These are phyloP conservation scores for Kuraishia ogatae DNA, from an alignment of 805 yeast genomes.

Conservation along the genomic window DNA sequence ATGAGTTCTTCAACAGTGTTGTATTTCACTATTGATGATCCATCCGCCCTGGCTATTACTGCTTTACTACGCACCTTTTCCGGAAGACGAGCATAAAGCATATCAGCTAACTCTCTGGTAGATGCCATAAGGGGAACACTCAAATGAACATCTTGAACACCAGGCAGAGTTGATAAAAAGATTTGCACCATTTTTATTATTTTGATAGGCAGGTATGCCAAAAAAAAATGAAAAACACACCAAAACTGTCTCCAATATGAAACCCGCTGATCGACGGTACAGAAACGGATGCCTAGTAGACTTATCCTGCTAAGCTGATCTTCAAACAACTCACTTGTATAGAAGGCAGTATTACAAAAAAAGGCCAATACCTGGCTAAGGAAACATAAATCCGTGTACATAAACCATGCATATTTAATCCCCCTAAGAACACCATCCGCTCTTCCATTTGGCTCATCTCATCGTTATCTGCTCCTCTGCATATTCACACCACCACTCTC, in stretches of 20 bases:
- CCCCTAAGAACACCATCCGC: no score
- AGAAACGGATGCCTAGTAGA: no score
- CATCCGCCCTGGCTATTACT: slow-evolving; percentile 9
- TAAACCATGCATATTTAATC: no score
- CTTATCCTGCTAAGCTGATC: no score
- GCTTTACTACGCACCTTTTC: slow-evolving; percentile 5
- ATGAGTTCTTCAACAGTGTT: slow-evolving; percentile 2
- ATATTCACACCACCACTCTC: no score
- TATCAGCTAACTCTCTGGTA: slow-evolving; percentile 1
- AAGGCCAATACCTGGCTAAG: no score
- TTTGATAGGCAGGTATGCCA: background rate
- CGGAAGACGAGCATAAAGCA: slow-evolving; percentile 7
- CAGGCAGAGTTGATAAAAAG: slow-evolving; percentile 10
- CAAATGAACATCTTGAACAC: slow-evolving; percentile 6
- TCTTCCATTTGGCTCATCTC: background rate
- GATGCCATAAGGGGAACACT: background rate
- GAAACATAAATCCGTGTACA: no score
- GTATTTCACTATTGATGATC: slow-evolving; percentile 6
- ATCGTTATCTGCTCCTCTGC: background rate
- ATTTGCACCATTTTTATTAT: slow-evolving; percentile 9
- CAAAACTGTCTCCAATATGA: no score
- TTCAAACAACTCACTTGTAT: no score
- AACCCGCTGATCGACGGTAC: no score
- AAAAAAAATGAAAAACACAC: no score
- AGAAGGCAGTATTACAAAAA: no score